phyloP scores from a whole-genome alignment of 306 rosid genomes.

The Dryas drummondii region DNA sequence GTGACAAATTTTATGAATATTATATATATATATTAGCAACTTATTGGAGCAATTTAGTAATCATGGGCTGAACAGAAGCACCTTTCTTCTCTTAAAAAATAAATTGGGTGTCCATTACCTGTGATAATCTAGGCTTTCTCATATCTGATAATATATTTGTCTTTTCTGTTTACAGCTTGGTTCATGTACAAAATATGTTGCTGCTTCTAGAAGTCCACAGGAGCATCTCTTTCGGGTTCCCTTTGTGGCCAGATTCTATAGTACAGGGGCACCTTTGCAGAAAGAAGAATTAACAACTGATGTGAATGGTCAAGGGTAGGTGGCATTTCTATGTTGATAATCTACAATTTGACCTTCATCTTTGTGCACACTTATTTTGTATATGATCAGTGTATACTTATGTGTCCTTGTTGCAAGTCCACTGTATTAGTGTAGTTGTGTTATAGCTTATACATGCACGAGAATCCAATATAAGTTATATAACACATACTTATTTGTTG shows the following conservation, averaged over 20 bases:
- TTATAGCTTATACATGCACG: not conserved
- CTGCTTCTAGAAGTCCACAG: constrained; percentile 39
- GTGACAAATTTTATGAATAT: not conserved
- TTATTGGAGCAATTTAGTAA: not conserved
- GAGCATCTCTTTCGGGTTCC: constrained; percentile 45
- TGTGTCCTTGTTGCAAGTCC: constrained; percentile 22
- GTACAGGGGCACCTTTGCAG: constrained; percentile 52
- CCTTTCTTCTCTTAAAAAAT: not conserved
- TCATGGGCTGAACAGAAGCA: not conserved
- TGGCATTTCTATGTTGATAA: constrained; percentile 13
- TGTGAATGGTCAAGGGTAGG: constrained; percentile 49
- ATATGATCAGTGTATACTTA: not conserved
- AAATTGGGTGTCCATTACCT: not conserved
- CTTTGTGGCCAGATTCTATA: constrained; percentile 42
- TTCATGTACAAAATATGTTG: constrained; percentile 48
- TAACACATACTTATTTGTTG: constrained; percentile 17
- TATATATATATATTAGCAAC: not conserved
- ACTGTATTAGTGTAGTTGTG: constrained; percentile 10
- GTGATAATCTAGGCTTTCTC: constrained; percentile 2
- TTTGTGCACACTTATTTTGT: not conserved
- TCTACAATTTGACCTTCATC: not conserved
- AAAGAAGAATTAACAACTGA: constrained; percentile 42
- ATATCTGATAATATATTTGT: constrained; percentile 14
- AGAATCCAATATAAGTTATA: not conserved
- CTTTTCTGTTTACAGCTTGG: constrained; percentile 44